Percentiles rank a stretch among this genome's conserved stretches.
phyloP scores from a whole-genome alignment of 2,329 filamentous ascomycete genomes.

The Mollisia scopiformis region DNA sequence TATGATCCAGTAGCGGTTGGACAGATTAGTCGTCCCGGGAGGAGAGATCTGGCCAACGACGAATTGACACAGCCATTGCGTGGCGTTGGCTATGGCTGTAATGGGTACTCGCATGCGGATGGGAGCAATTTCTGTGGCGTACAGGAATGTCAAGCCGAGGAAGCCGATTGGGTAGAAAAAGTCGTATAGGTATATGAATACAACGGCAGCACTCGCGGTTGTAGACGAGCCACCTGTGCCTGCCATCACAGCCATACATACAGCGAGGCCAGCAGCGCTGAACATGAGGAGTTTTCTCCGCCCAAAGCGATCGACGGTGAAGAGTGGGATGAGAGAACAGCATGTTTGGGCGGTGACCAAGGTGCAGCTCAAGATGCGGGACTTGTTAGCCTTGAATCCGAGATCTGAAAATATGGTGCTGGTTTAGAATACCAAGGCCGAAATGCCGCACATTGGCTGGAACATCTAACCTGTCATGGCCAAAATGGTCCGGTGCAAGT shows the following conservation, averaged over 20 bases:
- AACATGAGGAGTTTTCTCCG: constrained; percentile 57
- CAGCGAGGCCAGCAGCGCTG: constrained; percentile 51
- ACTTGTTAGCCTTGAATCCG: no score
- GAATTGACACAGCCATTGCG: constrained; percentile 57
- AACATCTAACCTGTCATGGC: no score
- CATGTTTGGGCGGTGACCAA: no score
- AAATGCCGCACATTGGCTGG: no score
- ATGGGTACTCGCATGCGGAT: constrained; percentile 55
- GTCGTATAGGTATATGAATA: constrained; percentile 64
- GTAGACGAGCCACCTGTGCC: constrained; percentile 49
- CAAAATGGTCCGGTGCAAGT: no score
- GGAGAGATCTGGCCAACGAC: no score
- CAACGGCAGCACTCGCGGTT: constrained; percentile 54
- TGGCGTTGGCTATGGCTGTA: constrained; percentile 58
- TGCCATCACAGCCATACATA: no score
- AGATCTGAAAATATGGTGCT: no score
- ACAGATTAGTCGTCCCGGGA: no score
- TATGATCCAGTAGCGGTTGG: no score
- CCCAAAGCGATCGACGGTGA: constrained; percentile 70
- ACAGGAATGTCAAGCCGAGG: constrained; percentile 62
- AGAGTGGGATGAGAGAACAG: constrained; percentile 39
- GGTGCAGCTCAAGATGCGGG: no score
- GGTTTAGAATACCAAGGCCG: no score
- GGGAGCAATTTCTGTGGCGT: constrained; percentile 60
- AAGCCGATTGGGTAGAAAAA: constrained; percentile 63